phyloP scores from a whole-genome alignment of 352 stramenopile species.

The Pythium biforme region DNA sequence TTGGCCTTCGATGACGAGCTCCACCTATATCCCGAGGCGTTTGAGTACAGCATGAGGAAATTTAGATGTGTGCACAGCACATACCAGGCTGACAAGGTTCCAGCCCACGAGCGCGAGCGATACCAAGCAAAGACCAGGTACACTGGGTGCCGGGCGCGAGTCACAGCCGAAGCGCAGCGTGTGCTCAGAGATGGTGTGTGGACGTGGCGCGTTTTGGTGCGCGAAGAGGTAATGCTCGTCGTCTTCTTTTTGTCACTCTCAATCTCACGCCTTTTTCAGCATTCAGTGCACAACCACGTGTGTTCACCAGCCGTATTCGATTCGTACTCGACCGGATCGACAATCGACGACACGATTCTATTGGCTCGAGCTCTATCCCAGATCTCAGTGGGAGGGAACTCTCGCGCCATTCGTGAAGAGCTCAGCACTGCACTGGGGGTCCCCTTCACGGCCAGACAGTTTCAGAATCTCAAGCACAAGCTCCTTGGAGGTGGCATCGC shows the following conservation, averaged over 20 bases:
- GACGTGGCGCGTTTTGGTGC: background rate
- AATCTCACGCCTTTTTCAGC: background rate
- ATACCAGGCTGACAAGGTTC: background rate
- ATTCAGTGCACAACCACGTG: background rate
- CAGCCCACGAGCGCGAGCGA: background rate
- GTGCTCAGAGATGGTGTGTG: background rate
- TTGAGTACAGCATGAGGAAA: background rate
- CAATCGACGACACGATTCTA: background rate
- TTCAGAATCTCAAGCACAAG: slow-evolving; percentile 4
- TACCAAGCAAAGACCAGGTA: background rate
- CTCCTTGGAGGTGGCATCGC: background rate
- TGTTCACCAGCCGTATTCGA: background rate
- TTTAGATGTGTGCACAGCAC: background rate
- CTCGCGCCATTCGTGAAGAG: background rate
- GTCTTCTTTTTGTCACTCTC: background rate
- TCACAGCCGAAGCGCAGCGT: background rate
- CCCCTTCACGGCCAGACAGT: background rate
- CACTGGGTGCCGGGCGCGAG: background rate
- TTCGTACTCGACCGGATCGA: background rate
- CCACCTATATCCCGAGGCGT: background rate
- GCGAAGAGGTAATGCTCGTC: background rate
- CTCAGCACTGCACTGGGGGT: background rate
- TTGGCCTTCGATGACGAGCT: background rate
- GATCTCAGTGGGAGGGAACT: background rate
- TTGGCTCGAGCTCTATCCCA: background rate